Evolutionary conservation across 169 alveolate genomes (phyloP).

Genomic region (Eimeria zaria): DNA sequence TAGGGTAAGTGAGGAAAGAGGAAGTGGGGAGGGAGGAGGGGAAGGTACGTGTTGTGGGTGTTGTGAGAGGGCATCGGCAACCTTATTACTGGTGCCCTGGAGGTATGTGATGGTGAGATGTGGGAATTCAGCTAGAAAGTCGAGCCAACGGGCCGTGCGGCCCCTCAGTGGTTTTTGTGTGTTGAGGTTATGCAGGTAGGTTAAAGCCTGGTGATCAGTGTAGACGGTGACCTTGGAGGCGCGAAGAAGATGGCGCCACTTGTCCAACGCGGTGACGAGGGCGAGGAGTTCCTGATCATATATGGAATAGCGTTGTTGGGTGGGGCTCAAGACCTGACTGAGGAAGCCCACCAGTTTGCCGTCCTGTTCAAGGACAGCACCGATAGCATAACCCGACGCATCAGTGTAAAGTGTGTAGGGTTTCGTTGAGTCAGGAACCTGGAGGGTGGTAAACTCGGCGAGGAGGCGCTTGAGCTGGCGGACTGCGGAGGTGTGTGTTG

Average conservation of each 20-base stretch:
- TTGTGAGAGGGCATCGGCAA: not conserved
- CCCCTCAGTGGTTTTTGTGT: not conserved
- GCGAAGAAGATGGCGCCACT: not conserved
- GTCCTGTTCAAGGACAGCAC: not conserved
- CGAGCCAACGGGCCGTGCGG: not conserved
- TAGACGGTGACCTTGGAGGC: not conserved
- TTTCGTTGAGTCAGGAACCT: not conserved
- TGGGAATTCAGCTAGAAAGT: not conserved
- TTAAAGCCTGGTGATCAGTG: not conserved
- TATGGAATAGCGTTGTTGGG: not conserved
- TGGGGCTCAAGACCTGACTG: not conserved
- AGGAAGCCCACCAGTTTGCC: slow-evolving; percentile 5
- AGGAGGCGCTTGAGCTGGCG: not conserved
- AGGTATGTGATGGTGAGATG: not conserved
- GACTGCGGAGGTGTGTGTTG: not conserved
- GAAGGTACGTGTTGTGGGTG: not conserved
- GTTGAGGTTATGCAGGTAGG: not conserved
- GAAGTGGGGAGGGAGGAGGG: not conserved
- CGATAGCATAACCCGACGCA: not conserved
- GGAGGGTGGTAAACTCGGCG: not conserved
- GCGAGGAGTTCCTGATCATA: not conserved
- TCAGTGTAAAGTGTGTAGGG: not conserved
- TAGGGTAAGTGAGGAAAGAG: not conserved
- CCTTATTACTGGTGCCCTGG: not conserved
- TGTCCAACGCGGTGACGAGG: no score